Percentiles rank a stretch among this genome's conserved stretches.
Evolutionary conservation across 495 filamentous ascomycete genomes (phyloP).

Genomic region (Arthonia radiata): DNA sequence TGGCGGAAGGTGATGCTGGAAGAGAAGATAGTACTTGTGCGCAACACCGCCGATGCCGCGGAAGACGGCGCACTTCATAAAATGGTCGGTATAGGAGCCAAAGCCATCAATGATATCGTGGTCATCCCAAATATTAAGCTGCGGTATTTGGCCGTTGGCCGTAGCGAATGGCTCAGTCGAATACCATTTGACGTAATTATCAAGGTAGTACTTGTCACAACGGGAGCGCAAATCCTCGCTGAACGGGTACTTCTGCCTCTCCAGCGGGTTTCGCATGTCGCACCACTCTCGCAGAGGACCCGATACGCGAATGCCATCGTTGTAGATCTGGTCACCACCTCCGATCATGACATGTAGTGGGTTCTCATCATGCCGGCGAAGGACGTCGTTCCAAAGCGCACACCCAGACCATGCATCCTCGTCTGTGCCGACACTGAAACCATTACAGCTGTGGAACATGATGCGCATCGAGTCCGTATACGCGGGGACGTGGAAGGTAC

Average conservation of each 20-base stretch:
- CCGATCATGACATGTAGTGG: slow-evolving; percentile 94
- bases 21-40: slow-evolving; percentile 79
- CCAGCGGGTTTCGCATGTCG: slow-evolving; percentile 54
- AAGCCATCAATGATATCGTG: slow-evolving; percentile 71
- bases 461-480: slow-evolving; percentile 69
- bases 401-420: slow-evolving; percentile 62
- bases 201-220: slow-evolving; percentile 77
- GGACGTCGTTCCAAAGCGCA: slow-evolving; percentile 74
- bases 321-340: slow-evolving; percentile 89
- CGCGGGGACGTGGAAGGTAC: slow-evolving; percentile 48
- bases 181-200: slow-evolving; percentile 82
- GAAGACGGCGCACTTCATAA: slow-evolving; percentile 64
- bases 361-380: slow-evolving; percentile 36
- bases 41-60: slow-evolving; percentile 14
- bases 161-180: slow-evolving; percentile 54
- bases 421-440: slow-evolving; percentile 82
- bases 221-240: slow-evolving; percentile 40
- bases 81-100: slow-evolving; percentile 75
- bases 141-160: slow-evolving; percentile 69
- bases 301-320: slow-evolving; percentile 63
- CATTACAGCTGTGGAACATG: slow-evolving; percentile 92
- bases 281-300: slow-evolving; percentile 67
- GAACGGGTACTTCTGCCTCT: slow-evolving; percentile 54
- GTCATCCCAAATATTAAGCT: slow-evolving; percentile 14
- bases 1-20: slow-evolving; percentile 77